These are phyloP conservation scores for Leccinum subtestaceum DNA, from an alignment of 768 basidiomycete genomes.

Conservation along the genomic window DNA sequence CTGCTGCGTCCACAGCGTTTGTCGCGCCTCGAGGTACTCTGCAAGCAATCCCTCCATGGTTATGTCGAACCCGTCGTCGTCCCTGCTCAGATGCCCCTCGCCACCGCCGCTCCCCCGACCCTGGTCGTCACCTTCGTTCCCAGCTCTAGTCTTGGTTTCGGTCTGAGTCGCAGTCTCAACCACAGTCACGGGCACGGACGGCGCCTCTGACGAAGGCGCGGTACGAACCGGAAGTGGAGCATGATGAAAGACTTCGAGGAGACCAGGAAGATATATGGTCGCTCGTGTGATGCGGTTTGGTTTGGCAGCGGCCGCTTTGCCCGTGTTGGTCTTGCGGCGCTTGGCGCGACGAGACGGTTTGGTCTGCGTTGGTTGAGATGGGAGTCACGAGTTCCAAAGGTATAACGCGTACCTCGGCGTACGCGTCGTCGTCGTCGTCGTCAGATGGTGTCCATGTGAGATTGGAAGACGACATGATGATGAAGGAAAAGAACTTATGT, in stretches of 20 bases:
- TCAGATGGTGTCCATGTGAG: constrained; percentile 14
- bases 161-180: not conserved
- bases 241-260: constrained; percentile 21
- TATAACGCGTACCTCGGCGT: constrained; percentile 17
- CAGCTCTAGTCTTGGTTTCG: not conserved
- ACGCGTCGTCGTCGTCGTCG: constrained; percentile 18
- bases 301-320: constrained; percentile 10
- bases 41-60: constrained; percentile 33
- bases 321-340: constrained; percentile 26
- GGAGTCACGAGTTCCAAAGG: not conserved
- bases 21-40: constrained; percentile 34
- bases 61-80: constrained; percentile 32
- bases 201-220: not conserved
- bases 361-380: not conserved
- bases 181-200: not conserved
- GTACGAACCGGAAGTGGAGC: not conserved
- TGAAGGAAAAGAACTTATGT: too few species aligned
- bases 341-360: constrained; percentile 18
- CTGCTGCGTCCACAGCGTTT: constrained; percentile 20
- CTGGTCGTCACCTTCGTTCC: too few species aligned
- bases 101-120: too few species aligned
- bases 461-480: not conserved
- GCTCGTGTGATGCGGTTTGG: constrained; percentile 16
- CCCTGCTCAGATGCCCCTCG: not conserved
- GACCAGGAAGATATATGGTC: constrained; percentile 15